A percentile compares a stretch with the other conserved stretches of the same genome.
Evolutionary conservation across 2,329 filamentous ascomycete species (phyloP).

Genomic region (Hypoxylon sp.): DNA sequence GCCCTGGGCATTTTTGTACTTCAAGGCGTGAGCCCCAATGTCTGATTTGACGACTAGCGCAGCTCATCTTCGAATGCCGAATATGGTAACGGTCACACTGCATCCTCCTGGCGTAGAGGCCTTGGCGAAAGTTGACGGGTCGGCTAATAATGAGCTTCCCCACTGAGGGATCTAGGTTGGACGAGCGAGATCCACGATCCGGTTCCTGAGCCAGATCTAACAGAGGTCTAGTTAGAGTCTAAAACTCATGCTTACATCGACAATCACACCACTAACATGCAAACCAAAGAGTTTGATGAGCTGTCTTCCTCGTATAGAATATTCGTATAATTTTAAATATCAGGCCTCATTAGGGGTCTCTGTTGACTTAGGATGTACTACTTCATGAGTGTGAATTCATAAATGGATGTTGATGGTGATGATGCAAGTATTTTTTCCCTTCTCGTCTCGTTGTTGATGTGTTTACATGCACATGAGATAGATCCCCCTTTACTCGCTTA

Average conservation of each 20-base stretch:
- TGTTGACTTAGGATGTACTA: background rate
- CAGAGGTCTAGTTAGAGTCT: conserved; percentile 9
- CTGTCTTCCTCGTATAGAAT: conserved; percentile 1
- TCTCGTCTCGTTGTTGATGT: background rate
- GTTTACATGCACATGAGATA: background rate
- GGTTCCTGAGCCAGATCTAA: conserved; percentile 38
- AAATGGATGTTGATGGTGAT: background rate
- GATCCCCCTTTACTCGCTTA: conserved; percentile 3
- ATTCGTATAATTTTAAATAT: background rate
- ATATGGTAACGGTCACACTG: conserved; percentile 24
- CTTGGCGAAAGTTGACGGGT: conserved; percentile 29
- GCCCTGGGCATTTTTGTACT: conserved; percentile 8
- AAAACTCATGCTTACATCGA: conserved; percentile 13
- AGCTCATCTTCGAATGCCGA: conserved; percentile 20
- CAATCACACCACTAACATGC: conserved; percentile 22
- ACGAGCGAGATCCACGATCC: conserved; percentile 34
- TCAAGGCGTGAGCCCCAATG: conserved; percentile 34
- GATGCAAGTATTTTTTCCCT: background rate
- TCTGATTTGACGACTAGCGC: conserved; percentile 37
- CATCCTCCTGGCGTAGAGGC: conserved; percentile 20
- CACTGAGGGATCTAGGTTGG: conserved; percentile 30
- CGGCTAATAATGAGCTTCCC: conserved; percentile 24
- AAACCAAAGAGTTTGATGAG: background rate
- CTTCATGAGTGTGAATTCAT: background rate
- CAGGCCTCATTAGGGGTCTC: background rate